Base-by-base conservation (phyloP, 2,329 filamentous ascomycete species). In the Colletotrichum tamarilloi region DNA sequence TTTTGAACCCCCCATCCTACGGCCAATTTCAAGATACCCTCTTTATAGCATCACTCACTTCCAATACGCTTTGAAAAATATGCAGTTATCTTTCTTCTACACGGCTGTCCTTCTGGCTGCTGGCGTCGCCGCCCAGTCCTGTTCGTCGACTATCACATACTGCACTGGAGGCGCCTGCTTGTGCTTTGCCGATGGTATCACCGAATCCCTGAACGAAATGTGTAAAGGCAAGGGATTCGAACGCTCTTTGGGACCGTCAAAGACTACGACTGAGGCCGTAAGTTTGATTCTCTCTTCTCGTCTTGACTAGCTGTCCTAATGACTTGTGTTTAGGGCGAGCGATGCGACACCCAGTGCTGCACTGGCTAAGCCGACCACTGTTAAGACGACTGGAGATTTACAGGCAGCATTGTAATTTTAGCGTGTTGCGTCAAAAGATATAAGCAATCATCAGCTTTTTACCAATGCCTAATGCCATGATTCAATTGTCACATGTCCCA, bases 211-310 rank as follows among this genome's bases (percentile, higher is more conserved):
- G 11, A 55, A 66, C 22, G 12, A 66, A 2, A 59, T 59, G 9
- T 70, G 67, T 30, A 9, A 24, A 30, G 16, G 4, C 1, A 28
- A 42, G 30, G 67, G 67, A 35, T 70, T 59, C 5, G 62, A 70
- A 35, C 60, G 62, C n/a, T 70, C 67, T 3, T 19, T 59, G 8
- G 67, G 67, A 2, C 62, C 67, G 1, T 69, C 59, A 4, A 38
- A 53, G 24, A 70, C 60, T 14, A 66, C 67, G 3, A 24, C 59
- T 22, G 62, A 42, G 8, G 24, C 2, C 0, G 62, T 70, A 30
- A 55, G 67, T 57, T 24, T 35, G 11, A 3, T 9, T 3, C 5
- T 57, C 3, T 9, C 7, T n/a, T 16, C 24, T 57, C 4, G 14
- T 6, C 4, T 16, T 19, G 28, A 28, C 5, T 42, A 1, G 38